Conservation (phyloP, 179 eudicot species). For the Monotropa hypopitys region DNA sequence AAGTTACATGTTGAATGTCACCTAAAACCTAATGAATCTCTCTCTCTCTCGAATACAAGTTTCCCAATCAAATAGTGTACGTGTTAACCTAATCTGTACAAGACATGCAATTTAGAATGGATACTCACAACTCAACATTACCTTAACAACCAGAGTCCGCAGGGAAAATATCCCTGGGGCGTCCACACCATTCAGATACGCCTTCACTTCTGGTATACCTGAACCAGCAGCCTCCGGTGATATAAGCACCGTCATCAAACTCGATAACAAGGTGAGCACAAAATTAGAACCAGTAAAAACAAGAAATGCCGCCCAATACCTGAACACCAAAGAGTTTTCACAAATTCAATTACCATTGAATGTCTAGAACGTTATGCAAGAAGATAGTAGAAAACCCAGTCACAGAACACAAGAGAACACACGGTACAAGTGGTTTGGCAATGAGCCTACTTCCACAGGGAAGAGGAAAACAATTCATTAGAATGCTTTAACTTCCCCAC, state of each 20-base stretch:
- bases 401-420: not conserved
- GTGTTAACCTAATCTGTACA: not conserved
- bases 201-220: conserved; percentile 92
- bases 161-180: conserved; percentile 64
- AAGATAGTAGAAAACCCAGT: not conserved
- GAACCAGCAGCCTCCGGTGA: conserved; percentile 91
- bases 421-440: not conserved
- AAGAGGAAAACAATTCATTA: not conserved
- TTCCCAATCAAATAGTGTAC: not conserved
- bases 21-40: too few relatives aligned
- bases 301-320: conserved; percentile 47
- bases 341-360: not conserved
- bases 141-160: conserved; percentile 69
- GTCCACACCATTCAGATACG: conserved; percentile 85
- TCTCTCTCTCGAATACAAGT: not conserved
- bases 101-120: not conserved
- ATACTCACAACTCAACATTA: conserved; percentile 8
- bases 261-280: conserved; percentile 53
- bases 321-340: conserved; percentile 11
- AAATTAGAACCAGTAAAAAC: conserved; percentile 61
- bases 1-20: too few relatives aligned
- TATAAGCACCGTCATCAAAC: conserved; percentile 49
- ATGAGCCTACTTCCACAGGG: not conserved
- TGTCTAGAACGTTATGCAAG: not conserved
- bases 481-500: not conserved